These are phyloP conservation scores for Ogataea allantospora DNA, from an alignment of 805 yeast genomes.

Conservation along the genomic window DNA sequence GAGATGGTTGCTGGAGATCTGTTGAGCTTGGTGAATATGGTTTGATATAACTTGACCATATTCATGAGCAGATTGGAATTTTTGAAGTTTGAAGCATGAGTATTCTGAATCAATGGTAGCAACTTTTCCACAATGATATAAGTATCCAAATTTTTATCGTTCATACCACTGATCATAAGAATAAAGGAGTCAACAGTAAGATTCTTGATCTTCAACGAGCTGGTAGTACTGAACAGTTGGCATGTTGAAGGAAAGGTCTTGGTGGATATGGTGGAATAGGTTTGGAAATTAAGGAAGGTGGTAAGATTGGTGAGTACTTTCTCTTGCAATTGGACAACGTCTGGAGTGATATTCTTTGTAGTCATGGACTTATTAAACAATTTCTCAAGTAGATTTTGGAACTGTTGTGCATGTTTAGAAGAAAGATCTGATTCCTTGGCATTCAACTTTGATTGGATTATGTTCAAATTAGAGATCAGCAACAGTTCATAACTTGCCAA, in stretches of 20 bases:
- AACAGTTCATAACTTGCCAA: slow-evolving; percentile 32
- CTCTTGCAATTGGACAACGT: slow-evolving; percentile 34
- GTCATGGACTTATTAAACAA: slow-evolving; percentile 34
- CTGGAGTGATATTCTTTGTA: slow-evolving; percentile 16
- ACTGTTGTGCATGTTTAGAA: slow-evolving; percentile 25
- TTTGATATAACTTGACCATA: slow-evolving; percentile 31
- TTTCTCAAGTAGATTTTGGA: slow-evolving; percentile 30
- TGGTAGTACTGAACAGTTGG: slow-evolving; percentile 77
- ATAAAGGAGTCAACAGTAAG: slow-evolving; percentile 62
- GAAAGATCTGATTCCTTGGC: slow-evolving; percentile 25
- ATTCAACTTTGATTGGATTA: slow-evolving; percentile 29
- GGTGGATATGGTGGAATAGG: slow-evolving; percentile 60
- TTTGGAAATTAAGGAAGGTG: slow-evolving; percentile 34
- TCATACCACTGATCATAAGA: slow-evolving; percentile 42
- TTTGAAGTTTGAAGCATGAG: slow-evolving; percentile 33
- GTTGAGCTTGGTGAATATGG: slow-evolving; percentile 28
- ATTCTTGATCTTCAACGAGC: slow-evolving; percentile 74
- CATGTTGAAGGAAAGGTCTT: slow-evolving; percentile 72
- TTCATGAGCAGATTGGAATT: slow-evolving; percentile 31
- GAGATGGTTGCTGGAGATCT: slow-evolving; percentile 23
- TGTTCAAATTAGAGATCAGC: slow-evolving; percentile 29
- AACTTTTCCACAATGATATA: slow-evolving; percentile 72
- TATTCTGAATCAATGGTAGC: slow-evolving; percentile 62
- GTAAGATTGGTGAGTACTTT: slow-evolving; percentile 29
- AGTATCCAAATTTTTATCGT: slow-evolving; percentile 62